Evolutionary conservation across 768 basidiomycete genomes (phyloP).

Genomic region (Serendipita indica): DNA sequence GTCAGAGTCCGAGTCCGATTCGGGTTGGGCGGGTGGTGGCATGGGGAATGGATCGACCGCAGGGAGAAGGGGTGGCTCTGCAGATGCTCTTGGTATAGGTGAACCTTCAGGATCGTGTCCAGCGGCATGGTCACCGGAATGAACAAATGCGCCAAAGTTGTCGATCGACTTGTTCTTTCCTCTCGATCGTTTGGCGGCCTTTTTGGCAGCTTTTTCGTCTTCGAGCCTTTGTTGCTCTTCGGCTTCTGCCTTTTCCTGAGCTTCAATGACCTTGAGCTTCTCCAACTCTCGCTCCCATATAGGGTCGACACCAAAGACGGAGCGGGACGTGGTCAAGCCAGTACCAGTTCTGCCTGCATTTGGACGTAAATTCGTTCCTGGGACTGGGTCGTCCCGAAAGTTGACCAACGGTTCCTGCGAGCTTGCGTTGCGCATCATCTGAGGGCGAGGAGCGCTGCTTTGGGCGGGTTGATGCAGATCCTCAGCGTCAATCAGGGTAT

Average conservation of each 20-base stretch:
- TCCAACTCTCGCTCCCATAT: slow-evolving; percentile 80
- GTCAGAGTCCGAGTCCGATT: slow-evolving; percentile 10
- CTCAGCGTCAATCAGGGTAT: slow-evolving; percentile 61
- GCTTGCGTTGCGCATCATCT: slow-evolving; percentile 21
- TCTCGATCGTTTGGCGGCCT: slow-evolving; percentile 27
- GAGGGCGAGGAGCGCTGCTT: slow-evolving; percentile 27
- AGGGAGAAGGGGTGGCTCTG: slow-evolving; percentile 12
- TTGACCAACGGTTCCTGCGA: slow-evolving; percentile 37
- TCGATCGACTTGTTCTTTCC: slow-evolving; percentile 27
- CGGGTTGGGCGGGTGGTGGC: slow-evolving; percentile 18
- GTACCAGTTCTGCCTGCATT: slow-evolving; percentile 12
- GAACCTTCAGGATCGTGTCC: neutral
- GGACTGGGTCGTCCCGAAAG: slow-evolving; percentile 36
- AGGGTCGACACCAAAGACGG: slow-evolving; percentile 91
- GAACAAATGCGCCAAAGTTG: neutral
- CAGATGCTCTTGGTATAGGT: slow-evolving; percentile 16
- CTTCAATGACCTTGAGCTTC: slow-evolving; percentile 67
- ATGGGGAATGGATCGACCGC: slow-evolving; percentile 23
- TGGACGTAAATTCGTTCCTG: slow-evolving; percentile 23
- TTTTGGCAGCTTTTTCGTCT: slow-evolving; percentile 30
- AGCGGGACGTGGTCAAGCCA: slow-evolving; percentile 34
- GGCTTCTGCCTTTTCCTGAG: slow-evolving; percentile 43
- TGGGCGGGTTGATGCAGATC: slow-evolving; percentile 39
- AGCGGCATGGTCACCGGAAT: neutral
- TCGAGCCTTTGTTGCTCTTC: slow-evolving; percentile 35